Evolutionary conservation across 108 stramenopile genomes (phyloP).

Genomic region (Conticribra guillardii): DNA sequence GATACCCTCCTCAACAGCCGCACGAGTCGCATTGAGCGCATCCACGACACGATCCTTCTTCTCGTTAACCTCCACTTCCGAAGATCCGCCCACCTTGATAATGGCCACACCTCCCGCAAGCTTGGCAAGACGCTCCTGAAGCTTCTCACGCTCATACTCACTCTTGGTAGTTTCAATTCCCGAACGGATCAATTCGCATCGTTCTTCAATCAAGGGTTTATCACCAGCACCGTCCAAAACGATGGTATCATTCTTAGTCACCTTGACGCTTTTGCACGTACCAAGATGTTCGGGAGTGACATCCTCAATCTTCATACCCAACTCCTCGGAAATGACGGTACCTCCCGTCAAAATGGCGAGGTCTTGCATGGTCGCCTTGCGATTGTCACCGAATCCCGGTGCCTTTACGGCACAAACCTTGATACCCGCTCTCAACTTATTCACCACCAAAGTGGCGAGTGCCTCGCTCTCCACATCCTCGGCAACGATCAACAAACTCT

Average conservation of each 20-base stretch:
- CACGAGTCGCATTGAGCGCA: slow-evolving; percentile 99
- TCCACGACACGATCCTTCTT: slow-evolving; percentile 99
- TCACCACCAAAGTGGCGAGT: slow-evolving; percentile 98
- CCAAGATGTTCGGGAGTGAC: slow-evolving; percentile 92
- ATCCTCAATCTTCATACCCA: slow-evolving; percentile 98
- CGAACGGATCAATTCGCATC: slow-evolving; percentile 93
- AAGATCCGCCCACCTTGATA: slow-evolving; percentile 98
- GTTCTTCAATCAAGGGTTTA: slow-evolving; percentile 86
- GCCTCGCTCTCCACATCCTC: slow-evolving; percentile 99
- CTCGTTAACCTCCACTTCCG: slow-evolving; percentile 98
- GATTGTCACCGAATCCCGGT: slow-evolving; percentile 99
- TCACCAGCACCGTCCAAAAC: slow-evolving; percentile 96
- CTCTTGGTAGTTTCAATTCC: slow-evolving; percentile 96
- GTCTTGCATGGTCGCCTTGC: slow-evolving; percentile 99
- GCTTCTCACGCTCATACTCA: slow-evolving; percentile 99
- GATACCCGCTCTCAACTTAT: slow-evolving; percentile 99
- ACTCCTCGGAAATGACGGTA: slow-evolving; percentile 97
- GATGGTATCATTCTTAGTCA: slow-evolving; percentile 99
- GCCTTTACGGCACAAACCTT: slow-evolving; percentile 99
- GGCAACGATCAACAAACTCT: slow-evolving; percentile 96
- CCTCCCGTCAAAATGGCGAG: slow-evolving; percentile 98
- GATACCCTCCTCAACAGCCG: slow-evolving; percentile 99
- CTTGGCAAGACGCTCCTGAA: slow-evolving; percentile 99
- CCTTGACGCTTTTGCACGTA: slow-evolving; percentile 88
- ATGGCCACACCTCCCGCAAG: slow-evolving; percentile 98